Evolutionary conservation across 352 stramenopile species (phyloP), one percentile per base, ranked within the genome.

Genomic region (Phytophthora gonapodyides): DNA sequence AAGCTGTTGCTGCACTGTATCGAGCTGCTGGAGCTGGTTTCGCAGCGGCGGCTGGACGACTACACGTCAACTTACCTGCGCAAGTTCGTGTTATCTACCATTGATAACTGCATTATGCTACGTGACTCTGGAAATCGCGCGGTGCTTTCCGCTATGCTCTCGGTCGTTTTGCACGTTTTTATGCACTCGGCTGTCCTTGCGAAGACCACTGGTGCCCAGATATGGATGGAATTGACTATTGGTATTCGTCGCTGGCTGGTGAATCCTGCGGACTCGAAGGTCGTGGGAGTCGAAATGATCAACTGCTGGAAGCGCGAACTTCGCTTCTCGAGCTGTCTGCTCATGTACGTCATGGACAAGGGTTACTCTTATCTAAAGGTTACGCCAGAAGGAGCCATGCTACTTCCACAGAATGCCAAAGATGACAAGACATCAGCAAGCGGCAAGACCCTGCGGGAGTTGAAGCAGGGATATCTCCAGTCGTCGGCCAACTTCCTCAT

Each of bases 221-320:
- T 94, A 0, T 96, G 87, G 87, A 77, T 92, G 43, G 87, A 96
- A 30, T 63, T 96, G 10, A 89, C 82, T 0, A 82, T 93, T 36
- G 82, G 83, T 1, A 88, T 96, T 34, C 74, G 84, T 0, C 84
- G 86, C 5, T 96, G 87, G 87, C 67, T 96, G 9, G 73, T 91
- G 0, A 89, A 78, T 38, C 72, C 76, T 33, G 78, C 59, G 8
- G 84, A 91, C 34, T 49, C 69, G 1, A 88, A 90, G 40, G 57
- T 74, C 0, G 73, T 94, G 16, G 84, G 77, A 1, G 56, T 72
- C 2, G 83, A 93, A 69, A 60, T 94, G 2, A 76, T 94, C 17
- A 84, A 91, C 34, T 93, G 87, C 64, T 96, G 87, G 87, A 93
- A 93, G 53, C 82, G 85, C 11, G 87, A 96, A 57, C 57, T 96